phyloP scores from a whole-genome alignment of 305 asterid genomes.

The Solanum chacoense region DNA sequence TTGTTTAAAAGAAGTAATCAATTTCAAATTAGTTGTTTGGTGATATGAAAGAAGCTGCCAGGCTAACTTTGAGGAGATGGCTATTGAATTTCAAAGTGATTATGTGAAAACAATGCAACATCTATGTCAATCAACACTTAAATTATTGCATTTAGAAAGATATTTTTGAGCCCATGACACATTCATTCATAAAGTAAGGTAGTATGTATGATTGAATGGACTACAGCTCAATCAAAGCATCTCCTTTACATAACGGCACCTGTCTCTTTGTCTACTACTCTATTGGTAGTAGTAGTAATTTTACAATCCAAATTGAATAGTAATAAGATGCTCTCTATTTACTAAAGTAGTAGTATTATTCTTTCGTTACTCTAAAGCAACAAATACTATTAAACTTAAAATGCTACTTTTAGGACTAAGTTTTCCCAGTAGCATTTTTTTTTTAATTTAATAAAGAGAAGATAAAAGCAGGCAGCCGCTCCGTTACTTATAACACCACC shows the following conservation, averaged over 20 bases:
- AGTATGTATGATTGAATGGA: not conserved
- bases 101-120: not conserved
- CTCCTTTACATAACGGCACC: not conserved
- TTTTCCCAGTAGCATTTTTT: not conserved
- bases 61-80: not conserved
- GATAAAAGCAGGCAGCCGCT: not conserved
- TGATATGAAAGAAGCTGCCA: not conserved
- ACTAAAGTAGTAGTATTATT: not conserved
- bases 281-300: not conserved
- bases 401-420: not conserved
- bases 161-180: not conserved
- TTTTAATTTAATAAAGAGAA: not conserved
- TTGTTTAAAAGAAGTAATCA: not conserved
- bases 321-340: not conserved
- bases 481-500: not conserved
- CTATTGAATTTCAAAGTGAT: not conserved
- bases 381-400: not conserved
- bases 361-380: conserved; percentile 1
- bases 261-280: not conserved
- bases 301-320: not conserved
- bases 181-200: not conserved
- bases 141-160: not conserved
- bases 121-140: not conserved
- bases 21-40: not conserved
- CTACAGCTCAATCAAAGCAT: not conserved